A percentile compares a stretch with the other conserved stretches of the same genome.
Evolutionary conservation across 306 rosid genomes (phyloP).

Genomic region (Neltuma alba): DNA sequence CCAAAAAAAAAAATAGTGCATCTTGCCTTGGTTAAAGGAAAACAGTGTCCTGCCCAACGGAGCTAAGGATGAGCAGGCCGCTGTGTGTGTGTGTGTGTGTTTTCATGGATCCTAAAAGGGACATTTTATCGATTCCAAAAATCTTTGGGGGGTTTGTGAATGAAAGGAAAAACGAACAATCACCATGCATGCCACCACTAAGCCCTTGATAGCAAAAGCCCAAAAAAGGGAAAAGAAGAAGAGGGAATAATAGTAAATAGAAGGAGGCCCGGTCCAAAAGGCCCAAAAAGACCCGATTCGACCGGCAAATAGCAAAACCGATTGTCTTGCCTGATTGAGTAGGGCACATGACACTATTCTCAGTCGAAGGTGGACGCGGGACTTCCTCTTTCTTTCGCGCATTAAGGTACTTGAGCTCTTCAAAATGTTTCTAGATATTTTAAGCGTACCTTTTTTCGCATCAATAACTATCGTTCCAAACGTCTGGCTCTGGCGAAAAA

Average conservation of each 20-base stretch:
- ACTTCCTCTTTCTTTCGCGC: neutral
- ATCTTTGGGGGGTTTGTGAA: no score
- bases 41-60: no score
- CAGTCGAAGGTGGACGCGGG: neutral
- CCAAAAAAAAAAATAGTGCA: no score
- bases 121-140: no score
- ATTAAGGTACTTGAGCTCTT: conserved; percentile 35
- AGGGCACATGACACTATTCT: neutral
- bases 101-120: no score
- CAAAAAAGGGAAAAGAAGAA: neutral
- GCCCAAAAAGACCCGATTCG: neutral
- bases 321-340: neutral
- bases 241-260: neutral
- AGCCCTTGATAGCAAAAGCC: neutral
- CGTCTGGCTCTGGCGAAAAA: neutral
- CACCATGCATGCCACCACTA: neutral
- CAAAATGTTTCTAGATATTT: neutral
- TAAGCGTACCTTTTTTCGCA: neutral
- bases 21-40: no score
- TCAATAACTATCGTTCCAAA: neutral
- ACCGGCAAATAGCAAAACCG: neutral
- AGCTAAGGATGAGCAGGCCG: no score
- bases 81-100: no score
- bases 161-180: no score
- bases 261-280: neutral